Evolutionary conservation across 2,329 filamentous ascomycete species (phyloP), one percentile per base, ranked within the genome.

Genomic region (Arachnopeziza araneosa): DNA sequence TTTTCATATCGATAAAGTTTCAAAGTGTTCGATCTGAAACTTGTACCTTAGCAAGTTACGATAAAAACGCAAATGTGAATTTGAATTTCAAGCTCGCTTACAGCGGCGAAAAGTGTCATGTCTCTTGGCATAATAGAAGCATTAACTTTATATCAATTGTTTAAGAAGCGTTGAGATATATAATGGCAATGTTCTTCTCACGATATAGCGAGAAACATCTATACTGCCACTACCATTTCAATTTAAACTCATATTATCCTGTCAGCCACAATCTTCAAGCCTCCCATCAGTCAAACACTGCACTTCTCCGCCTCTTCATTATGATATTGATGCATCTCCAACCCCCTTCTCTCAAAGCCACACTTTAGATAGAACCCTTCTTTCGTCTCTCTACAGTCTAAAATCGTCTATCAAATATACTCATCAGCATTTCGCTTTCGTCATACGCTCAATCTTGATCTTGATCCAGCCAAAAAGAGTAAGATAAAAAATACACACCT

Each of bases 361-460:
- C 93, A 98, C 83, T 98, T 99, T 75, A 96, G 82, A 75, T 99
- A 99, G 80, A 99, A 99, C 23, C 93, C 93, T 76, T 97, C 92
- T 74, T 98, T 99, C 68, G 89, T 85, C 76, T 97, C 93, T 66
- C 90, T 96, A 80, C 93, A 98, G 76, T 98, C 93, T 66, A 99
- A 83, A 68, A 98, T 98, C 66, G 87, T 58, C 60, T 62, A 49
- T 12, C 14, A 22, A 7, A 36, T 7, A 19, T 21, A 24, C 52
- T 23, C 44, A 23, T 23, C 26, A 30, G 26, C 26, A 30, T 30
- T 5, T 9, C 26, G 9, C 26, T 9, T 9, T 30, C 26, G 9
- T 30, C 26, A 7, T 44, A 17, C 36, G 12, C 36, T 19, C 36
- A 44, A 44, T 44, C 5, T 14, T 8, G 2, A 54, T 48, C 49